Conservation (phyloP, 2,329 filamentous ascomycete genomes). For the Pyrenophora teres region DNA sequence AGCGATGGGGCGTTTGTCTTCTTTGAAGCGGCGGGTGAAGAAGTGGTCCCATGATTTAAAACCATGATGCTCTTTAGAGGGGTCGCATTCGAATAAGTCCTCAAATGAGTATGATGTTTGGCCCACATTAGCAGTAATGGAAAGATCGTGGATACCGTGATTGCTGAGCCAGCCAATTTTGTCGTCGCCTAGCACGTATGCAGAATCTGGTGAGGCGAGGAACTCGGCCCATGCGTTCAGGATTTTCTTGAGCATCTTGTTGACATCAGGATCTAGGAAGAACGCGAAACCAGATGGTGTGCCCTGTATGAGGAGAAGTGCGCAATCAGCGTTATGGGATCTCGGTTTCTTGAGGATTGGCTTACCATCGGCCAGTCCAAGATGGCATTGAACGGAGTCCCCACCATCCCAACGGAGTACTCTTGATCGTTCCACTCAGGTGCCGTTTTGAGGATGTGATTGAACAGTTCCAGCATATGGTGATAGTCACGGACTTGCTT, state of each 20-base stretch:
- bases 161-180: slow-evolving; percentile 50
- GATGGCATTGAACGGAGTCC: slow-evolving; percentile 62
- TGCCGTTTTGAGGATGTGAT: slow-evolving; percentile 56
- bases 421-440: slow-evolving; percentile 50
- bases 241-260: slow-evolving; percentile 57
- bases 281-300: slow-evolving; percentile 56
- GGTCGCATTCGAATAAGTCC: slow-evolving; percentile 66
- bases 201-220: slow-evolving; percentile 39
- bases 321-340: neutral
- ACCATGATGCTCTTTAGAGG: slow-evolving; percentile 59
- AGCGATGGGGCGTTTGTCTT: slow-evolving; percentile 62
- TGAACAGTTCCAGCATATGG: slow-evolving; percentile 69
- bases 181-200: slow-evolving; percentile 45
- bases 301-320: neutral
- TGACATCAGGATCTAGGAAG: slow-evolving; percentile 48
- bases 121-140: slow-evolving; percentile 23
- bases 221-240: slow-evolving; percentile 56
- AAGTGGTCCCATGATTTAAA: slow-evolving; percentile 73
- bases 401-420: slow-evolving; percentile 53
- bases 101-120: slow-evolving; percentile 55
- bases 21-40: slow-evolving; percentile 65
- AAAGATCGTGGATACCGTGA: slow-evolving; percentile 44
- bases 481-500: slow-evolving; percentile 68
- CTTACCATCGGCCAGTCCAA: slow-evolving; percentile 64
- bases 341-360: too few species aligned